Evolutionary conservation across 257 asterid species (phyloP), one percentile per base, ranked within the genome.

Genomic region (Primulina huaijiensis): DNA sequence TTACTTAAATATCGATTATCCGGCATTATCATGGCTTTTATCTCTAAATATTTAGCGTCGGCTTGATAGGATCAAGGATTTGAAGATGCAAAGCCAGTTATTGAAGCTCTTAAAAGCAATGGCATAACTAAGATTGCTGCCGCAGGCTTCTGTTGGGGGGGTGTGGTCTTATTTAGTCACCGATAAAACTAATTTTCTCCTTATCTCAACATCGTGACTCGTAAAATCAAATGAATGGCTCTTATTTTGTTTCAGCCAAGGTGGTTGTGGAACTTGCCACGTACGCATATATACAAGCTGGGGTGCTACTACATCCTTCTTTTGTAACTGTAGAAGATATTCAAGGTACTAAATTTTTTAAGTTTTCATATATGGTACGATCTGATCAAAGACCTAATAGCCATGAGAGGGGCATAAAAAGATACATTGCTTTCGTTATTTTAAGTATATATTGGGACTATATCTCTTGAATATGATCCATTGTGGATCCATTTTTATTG

Each of bases 141-240:
- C 60, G 92, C 52, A 25, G 95, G 95, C 71, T 88, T 83, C 74
- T 88, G 92, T 27, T 88, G 95, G 90, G 92, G 92, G 76, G 92
- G 95, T 86, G 25, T 65, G 65, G 9, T 34, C 16, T 27, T 46
- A 11, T 62, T 55, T 30, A 43, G 7, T 30, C 14, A 62, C 35
- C 27, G 38, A 73, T 25, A 17, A 33, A 8, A 65, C 62, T 6
- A 29, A 65, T 38, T 40, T 67, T 25, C 6, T 8, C 6, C 21
- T 31, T 21, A 34, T 6, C 25, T 37, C 16, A n/a, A 10, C 17
- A 27, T 14, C 0, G 27, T 19, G 3, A 14, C 50, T 46, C 56
- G 31, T 12, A 12, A 29, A 64, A 64, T 11, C 50, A 9, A 62
- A 7, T 2, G 17, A 25, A 3, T 58, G 14, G 11, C 34, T 9